Conservation (phyloP, 306 rosid species). For the Geum urbanum region DNA sequence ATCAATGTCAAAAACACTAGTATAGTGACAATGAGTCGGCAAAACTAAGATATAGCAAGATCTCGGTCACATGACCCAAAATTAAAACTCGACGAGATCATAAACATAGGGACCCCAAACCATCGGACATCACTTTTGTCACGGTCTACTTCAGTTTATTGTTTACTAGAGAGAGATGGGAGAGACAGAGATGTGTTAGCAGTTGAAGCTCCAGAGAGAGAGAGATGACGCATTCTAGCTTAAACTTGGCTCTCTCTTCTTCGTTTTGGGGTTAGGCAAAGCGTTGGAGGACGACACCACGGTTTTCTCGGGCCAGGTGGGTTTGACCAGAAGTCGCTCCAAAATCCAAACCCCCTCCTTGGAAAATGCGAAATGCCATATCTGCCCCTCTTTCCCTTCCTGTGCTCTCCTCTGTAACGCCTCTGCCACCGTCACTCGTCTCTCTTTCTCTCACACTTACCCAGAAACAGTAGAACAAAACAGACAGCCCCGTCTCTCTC, state of each 20-base stretch:
- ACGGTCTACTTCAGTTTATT: not conserved
- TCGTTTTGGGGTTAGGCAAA: not conserved
- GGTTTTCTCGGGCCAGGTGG: conserved; percentile 85
- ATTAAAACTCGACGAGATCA: too few species aligned
- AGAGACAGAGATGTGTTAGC: not conserved
- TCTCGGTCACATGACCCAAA: too few species aligned
- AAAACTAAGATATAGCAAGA: too few species aligned
- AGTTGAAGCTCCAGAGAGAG: not conserved
- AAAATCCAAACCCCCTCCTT: conserved; percentile 27
- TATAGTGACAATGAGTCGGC: too few species aligned
- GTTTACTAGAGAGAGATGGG: not conserved
- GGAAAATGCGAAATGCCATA: not conserved
- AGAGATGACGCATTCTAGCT: not conserved
- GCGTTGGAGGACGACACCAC: conserved; percentile 67
- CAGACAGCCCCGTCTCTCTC: conserved; percentile 26
- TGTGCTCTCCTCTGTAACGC: too few species aligned
- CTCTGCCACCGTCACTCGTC: not conserved
- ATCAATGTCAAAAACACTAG: too few species aligned
- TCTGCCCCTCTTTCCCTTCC: not conserved
- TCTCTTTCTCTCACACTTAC: not conserved
- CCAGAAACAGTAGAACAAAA: not conserved
- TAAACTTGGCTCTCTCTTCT: not conserved
- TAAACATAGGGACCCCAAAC: not conserved
- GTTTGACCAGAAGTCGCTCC: conserved; percentile 61
- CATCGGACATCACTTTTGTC: not conserved